Base-by-base conservation (phyloP, 2,329 filamentous ascomycete genomes). In the Aspergillus nomiae region DNA sequence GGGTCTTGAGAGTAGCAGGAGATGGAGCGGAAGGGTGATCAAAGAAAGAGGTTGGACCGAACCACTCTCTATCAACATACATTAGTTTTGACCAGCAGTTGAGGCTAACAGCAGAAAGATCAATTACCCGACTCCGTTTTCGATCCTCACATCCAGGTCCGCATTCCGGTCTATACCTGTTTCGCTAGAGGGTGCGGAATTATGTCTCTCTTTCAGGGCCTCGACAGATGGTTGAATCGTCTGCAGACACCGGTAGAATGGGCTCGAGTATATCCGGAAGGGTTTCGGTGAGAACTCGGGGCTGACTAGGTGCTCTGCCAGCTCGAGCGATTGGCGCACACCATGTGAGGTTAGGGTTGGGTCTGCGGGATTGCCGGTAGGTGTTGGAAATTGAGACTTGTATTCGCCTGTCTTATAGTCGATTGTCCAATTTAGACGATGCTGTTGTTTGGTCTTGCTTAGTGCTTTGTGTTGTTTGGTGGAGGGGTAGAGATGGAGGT, bases 371-470 rank as follows among this genome's bases (percentile, higher is more conserved):
- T 97, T 93, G 59, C 92, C 91, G 7, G 95, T 98, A 0, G 95
- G 94, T 43, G 92, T 92, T 48, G 85, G 87, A 68, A 95, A 87
- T 63, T 83, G 84, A 28, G 90, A 83, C 59, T 85, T 86, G 82
- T 98, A 98, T 70, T 84, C 85, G 59, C 95, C 94, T 43, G 92
- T 94, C 65, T 85, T 81, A 53, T 89, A 87, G 78, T 98, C 89
- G 64, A 98, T 92, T 50, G 87, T 87, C 92, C 94, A 98, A 76
- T 91, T 93, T 67, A 91, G 90, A 66, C 95, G 92, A 79, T 96
- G 97, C 94, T 96, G 77, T 54, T 19, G n/a, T 14, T 51, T n/a
- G 28, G 19, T 10, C 38, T 30, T 51, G 4, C 11, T 32, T 38
- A 36, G 26, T 58, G 38, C 7, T 38, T 46, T 34, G 34, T 14